Evolutionary conservation across 352 stramenopile species (phyloP).

Genomic region (Phytophthora multivora): DNA sequence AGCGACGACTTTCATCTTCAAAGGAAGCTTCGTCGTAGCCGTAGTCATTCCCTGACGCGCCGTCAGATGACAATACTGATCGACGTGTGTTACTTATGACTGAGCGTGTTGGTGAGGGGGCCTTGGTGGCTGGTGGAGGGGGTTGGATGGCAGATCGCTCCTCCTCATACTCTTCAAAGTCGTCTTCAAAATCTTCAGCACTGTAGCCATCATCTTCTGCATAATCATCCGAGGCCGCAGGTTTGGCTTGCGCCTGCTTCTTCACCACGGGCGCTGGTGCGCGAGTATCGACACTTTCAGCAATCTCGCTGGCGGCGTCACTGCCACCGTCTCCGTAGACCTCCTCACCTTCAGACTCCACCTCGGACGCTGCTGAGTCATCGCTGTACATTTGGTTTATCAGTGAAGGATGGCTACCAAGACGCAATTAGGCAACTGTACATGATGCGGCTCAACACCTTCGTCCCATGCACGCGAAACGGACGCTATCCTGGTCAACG

Average conservation of each 20-base stretch:
- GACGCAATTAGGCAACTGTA: constrained; percentile 20
- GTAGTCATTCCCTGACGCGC: constrained; percentile 48
- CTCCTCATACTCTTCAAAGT: constrained; percentile 34
- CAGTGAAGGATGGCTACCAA: constrained; percentile 5
- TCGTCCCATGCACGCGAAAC: constrained; percentile 17
- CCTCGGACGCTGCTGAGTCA: constrained; percentile 70
- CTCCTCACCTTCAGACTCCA: constrained; percentile 59
- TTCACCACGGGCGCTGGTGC: constrained; percentile 2
- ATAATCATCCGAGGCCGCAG: constrained; percentile 37
- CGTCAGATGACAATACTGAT: constrained; percentile 14
- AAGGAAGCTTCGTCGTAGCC: constrained; percentile 75
- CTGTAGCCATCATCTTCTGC: constrained; percentile 68
- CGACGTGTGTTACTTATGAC: constrained; percentile 19
- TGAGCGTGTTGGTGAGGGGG: constrained; percentile 15
- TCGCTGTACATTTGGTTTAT: constrained; percentile 66
- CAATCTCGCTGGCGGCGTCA: constrained; percentile 55
- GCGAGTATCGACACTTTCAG: constrained; percentile 41
- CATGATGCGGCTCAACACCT: neutral
- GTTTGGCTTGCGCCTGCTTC: constrained; percentile 11
- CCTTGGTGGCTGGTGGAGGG: constrained; percentile 2
- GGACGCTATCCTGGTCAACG: neutral
- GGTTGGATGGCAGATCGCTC: constrained; percentile 1
- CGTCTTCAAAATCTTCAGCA: constrained; percentile 76
- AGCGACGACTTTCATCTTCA: constrained; percentile 67
- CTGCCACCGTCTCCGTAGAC: constrained; percentile 40